Percentiles rank a stretch among this genome's conserved stretches.
Conservation (phyloP, 495 filamentous ascomycete species). For the Penicillium samsonianum region DNA sequence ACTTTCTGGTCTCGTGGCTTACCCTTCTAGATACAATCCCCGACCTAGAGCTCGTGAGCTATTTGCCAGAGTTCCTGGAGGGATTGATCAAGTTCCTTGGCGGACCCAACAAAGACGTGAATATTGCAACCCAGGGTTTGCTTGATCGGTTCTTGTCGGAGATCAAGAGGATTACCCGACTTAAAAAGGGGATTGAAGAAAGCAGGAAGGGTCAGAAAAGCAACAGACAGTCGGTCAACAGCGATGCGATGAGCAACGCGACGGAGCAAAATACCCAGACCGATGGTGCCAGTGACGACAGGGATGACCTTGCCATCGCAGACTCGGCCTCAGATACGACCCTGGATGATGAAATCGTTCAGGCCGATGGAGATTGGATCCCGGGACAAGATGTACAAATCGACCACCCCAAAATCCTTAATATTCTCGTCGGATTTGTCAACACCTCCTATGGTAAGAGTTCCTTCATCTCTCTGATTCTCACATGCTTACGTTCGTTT, state of each 20-base stretch:
- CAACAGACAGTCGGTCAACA: conserved; percentile 63
- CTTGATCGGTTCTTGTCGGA: conserved; percentile 92
- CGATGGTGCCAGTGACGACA: conserved; percentile 36
- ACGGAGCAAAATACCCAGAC: conserved; percentile 48
- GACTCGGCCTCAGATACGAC: conserved; percentile 61
- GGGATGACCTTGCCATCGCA: conserved; percentile 50
- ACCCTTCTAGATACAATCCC: conserved; percentile 94
- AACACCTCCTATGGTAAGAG: conserved; percentile 75
- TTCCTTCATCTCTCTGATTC: background rate
- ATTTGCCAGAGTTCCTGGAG: conserved; percentile 86
- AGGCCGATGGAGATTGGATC: conserved; percentile 85
- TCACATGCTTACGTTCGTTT: conserved; percentile 13
- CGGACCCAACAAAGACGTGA: conserved; percentile 88
- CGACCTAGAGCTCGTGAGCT: conserved; percentile 91
- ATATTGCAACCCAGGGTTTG: conserved; percentile 83
- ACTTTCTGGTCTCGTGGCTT: conserved; percentile 95
- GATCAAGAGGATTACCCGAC: conserved; percentile 88
- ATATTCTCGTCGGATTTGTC: conserved; percentile 88
- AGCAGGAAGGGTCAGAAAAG: conserved; percentile 72
- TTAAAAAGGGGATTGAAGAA: conserved; percentile 91
- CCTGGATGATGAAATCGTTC: conserved; percentile 63
- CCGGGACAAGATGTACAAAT: conserved; percentile 97
- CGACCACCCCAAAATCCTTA: conserved; percentile 86
- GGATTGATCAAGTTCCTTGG: conserved; percentile 92
- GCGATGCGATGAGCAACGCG: conserved; percentile 60